Percentiles rank a stretch among this genome's conserved stretches.
Conservation (phyloP, 1,139 yeast genomes). For the Suhomyces coccinellae region DNA sequence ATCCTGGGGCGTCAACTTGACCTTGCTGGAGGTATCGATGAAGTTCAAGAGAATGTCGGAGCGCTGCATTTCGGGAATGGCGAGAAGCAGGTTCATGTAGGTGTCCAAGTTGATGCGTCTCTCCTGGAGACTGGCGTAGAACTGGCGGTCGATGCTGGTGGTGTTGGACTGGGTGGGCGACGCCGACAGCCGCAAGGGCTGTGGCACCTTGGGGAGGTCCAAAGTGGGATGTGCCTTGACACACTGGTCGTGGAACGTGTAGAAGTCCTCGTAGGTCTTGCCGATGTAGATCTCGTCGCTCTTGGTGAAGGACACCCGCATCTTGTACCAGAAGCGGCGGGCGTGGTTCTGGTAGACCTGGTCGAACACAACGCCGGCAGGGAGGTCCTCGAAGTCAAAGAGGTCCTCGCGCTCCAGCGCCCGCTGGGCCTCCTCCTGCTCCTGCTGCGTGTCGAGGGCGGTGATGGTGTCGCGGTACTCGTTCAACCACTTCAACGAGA, state of each 20-base stretch:
- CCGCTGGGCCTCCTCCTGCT: constrained; percentile 4
- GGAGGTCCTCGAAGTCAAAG: constrained; percentile 13
- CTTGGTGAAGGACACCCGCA: constrained; percentile 15
- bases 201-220: constrained; percentile 14
- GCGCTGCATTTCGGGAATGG: constrained; percentile 7
- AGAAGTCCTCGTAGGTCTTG: constrained; percentile 25
- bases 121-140: constrained; percentile 13
- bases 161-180: constrained; percentile 10
- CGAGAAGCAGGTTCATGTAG: constrained; percentile 14
- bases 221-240: constrained; percentile 5
- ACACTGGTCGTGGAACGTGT: constrained; percentile 19
- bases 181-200: constrained; percentile 15
- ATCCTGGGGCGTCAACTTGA: constrained; percentile 4
- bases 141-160: constrained; percentile 11
- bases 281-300: constrained; percentile 18
- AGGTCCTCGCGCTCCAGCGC: constrained; percentile 6
- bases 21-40: constrained; percentile 10
- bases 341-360: constrained; percentile 18
- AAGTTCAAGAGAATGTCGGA: constrained; percentile 11
- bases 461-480: constrained; percentile 12
- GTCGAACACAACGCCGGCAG: constrained; percentile 12
- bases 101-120: constrained; percentile 16
- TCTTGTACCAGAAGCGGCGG: constrained; percentile 23
- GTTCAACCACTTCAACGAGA: constrained; percentile 21
- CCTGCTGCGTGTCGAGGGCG: constrained; percentile 8